phyloP scores from a whole-genome alignment of 768 basidiomycete species.

The Kwoniella mangroviensis region DNA sequence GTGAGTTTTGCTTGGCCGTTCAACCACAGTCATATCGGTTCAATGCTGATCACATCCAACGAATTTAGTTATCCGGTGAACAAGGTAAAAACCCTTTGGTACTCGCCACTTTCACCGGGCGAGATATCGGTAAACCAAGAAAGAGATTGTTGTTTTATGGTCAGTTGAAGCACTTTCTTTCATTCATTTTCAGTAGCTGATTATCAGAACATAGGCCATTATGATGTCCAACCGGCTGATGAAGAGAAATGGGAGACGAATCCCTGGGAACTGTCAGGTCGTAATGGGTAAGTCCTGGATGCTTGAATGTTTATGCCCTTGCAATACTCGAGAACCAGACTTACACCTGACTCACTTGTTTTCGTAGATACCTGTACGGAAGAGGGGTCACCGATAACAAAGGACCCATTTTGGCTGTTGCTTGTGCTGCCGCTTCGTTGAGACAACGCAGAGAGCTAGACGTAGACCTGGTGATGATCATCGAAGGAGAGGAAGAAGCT shows the following conservation, averaged over 20 bases:
- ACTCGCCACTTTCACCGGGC: constrained; percentile 80
- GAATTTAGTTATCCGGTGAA: constrained; percentile 65
- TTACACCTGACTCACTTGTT: background rate
- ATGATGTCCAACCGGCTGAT: constrained; percentile 90
- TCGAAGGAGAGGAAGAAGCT: constrained; percentile 97
- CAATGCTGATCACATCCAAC: too few species aligned
- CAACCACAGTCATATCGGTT: too few species aligned
- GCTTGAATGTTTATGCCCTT: too few species aligned
- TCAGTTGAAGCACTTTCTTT: constrained; percentile 50
- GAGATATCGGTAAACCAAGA: constrained; percentile 70
- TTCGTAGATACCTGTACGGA: constrained; percentile 54
- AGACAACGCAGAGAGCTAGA: constrained; percentile 73
- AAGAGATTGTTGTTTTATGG: constrained; percentile 81
- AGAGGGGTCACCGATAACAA: constrained; percentile 87
- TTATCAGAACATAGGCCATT: constrained; percentile 65
- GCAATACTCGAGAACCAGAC: background rate
- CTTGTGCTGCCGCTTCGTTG: constrained; percentile 84
- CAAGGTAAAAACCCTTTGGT: constrained; percentile 85
- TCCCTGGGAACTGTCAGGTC: constrained; percentile 79
- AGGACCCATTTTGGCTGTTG: constrained; percentile 88
- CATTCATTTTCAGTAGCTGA: too few species aligned
- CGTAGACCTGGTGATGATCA: constrained; percentile 83
- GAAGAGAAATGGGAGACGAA: constrained; percentile 76
- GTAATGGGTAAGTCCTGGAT: constrained; percentile 71
- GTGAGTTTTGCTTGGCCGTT: constrained; percentile 59